Evolutionary conservation across 805 yeast species (phyloP).

Genomic region (Candida cerambycidarum): DNA sequence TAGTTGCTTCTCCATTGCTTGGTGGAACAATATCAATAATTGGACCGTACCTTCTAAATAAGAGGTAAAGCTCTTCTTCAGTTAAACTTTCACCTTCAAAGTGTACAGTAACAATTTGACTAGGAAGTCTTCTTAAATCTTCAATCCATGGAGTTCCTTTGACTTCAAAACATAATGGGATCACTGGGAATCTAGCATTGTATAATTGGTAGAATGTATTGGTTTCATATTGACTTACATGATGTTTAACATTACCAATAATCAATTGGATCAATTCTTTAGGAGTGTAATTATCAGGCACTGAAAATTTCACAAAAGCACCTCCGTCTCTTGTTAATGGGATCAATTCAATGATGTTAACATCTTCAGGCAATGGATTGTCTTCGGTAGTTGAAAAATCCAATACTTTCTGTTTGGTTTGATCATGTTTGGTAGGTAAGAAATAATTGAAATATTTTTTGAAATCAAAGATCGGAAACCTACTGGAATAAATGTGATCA

Average conservation of each 20-base stretch:
- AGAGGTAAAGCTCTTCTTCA: slow-evolving; percentile 77
- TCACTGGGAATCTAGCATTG: slow-evolving; percentile 19
- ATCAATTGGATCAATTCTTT: slow-evolving; percentile 56
- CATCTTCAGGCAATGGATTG: slow-evolving; percentile 31
- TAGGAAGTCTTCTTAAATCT: slow-evolving; percentile 79
- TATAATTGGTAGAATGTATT: slow-evolving; percentile 8
- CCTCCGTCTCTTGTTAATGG: slow-evolving; percentile 89
- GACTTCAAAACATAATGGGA: slow-evolving; percentile 66
- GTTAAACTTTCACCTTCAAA: slow-evolving; percentile 77
- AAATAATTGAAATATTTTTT: slow-evolving; percentile 22
- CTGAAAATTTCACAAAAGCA: slow-evolving; percentile 76
- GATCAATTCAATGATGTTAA: slow-evolving; percentile 55
- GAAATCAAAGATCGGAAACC: slow-evolving; percentile 23
- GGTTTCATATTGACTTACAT: slow-evolving; percentile 13
- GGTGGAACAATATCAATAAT: slow-evolving; percentile 69
- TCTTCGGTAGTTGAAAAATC: slow-evolving; percentile 12
- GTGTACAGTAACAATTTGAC: slow-evolving; percentile 57
- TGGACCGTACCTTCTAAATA: slow-evolving; percentile 84
- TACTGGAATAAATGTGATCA: slow-evolving; percentile 35
- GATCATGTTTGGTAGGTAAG: slow-evolving; percentile 16
- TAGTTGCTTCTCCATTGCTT: slow-evolving; percentile 24
- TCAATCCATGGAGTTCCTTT: slow-evolving; percentile 96
- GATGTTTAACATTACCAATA: slow-evolving; percentile 41
- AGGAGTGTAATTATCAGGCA: slow-evolving; percentile 51
- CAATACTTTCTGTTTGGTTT: slow-evolving; percentile 20